Evolutionary conservation across 352 stramenopile genomes (phyloP).

Genomic region (Blastocystis sp.): DNA sequence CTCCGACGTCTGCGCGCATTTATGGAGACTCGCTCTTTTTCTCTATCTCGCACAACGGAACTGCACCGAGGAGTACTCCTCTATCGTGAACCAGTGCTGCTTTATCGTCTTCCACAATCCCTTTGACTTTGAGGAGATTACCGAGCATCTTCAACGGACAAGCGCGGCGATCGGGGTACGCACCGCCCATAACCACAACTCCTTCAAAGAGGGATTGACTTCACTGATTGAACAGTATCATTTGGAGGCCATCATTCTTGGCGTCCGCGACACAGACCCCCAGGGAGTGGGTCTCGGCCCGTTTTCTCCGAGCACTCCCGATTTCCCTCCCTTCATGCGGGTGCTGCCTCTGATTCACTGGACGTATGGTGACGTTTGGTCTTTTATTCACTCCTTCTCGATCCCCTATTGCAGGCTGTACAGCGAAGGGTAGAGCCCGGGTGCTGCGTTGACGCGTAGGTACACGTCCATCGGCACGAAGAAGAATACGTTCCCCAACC

Average conservation of each 20-base stretch:
- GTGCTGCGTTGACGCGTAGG: neutral
- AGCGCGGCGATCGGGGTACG: constrained; percentile 26
- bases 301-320: constrained; percentile 28
- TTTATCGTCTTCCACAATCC: constrained; percentile 58
- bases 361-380: constrained; percentile 67
- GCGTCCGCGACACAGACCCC: constrained; percentile 33
- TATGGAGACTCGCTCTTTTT: constrained; percentile 43
- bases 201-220: constrained; percentile 52
- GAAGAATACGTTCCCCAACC: constrained; percentile 45
- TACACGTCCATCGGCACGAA: constrained; percentile 62
- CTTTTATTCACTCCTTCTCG: constrained; percentile 34
- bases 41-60: constrained; percentile 31
- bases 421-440: neutral
- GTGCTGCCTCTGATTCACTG: constrained; percentile 48
- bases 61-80: constrained; percentile 11
- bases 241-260: constrained; percentile 31
- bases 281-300: constrained; percentile 11
- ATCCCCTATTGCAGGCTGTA: constrained; percentile 68
- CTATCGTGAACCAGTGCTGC: constrained; percentile 22
- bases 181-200: neutral
- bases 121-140: constrained; percentile 60
- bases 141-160: neutral
- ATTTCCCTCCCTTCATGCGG: constrained; percentile 63
- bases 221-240: constrained; percentile 14
- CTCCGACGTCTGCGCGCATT: constrained; percentile 46